Conservation (phyloP, 2,329 filamentous ascomycete genomes). For the Epicoccum sorghinum region DNA sequence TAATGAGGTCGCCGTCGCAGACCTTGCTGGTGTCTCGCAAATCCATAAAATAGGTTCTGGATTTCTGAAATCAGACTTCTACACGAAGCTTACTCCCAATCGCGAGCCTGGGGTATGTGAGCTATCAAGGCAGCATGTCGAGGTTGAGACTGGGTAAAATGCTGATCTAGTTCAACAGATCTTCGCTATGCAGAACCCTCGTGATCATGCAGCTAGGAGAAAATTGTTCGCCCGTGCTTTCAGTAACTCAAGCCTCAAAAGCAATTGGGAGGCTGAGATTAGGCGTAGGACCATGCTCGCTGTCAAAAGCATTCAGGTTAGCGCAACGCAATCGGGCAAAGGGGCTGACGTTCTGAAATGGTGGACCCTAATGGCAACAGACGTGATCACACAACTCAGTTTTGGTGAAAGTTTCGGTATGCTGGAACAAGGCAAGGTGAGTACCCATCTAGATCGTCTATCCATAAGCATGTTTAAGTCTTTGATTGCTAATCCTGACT, state of each 20-base stretch:
- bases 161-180: constrained; percentile 15
- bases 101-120: constrained; percentile 24
- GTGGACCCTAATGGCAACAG: constrained; percentile 50
- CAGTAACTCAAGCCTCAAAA: constrained; percentile 42
- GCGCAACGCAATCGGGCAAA: constrained; percentile 22
- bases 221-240: constrained; percentile 47
- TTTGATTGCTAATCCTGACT: too few species aligned
- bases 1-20: constrained; percentile 29
- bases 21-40: constrained; percentile 26
- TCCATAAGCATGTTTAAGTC: too few species aligned
- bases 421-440: constrained; percentile 44
- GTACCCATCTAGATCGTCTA: background rate
- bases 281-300: constrained; percentile 41
- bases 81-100: constrained; percentile 35
- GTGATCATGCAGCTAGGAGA: constrained; percentile 44
- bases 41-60: constrained; percentile 48
- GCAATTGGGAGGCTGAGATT: constrained; percentile 47
- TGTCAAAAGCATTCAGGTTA: constrained; percentile 38
- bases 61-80: constrained; percentile 52
- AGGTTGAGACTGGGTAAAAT: too few species aligned
- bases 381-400: constrained; percentile 47
- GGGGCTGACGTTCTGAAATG: constrained; percentile 46
- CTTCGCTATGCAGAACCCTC: constrained; percentile 48
- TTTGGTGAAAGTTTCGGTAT: constrained; percentile 51
- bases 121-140: too few species aligned